Evolutionary conservation across 192 early-diverging fungal genomes (phyloP), one percentile per base, ranked within the genome.

Genomic region (Coemansia sp.): DNA sequence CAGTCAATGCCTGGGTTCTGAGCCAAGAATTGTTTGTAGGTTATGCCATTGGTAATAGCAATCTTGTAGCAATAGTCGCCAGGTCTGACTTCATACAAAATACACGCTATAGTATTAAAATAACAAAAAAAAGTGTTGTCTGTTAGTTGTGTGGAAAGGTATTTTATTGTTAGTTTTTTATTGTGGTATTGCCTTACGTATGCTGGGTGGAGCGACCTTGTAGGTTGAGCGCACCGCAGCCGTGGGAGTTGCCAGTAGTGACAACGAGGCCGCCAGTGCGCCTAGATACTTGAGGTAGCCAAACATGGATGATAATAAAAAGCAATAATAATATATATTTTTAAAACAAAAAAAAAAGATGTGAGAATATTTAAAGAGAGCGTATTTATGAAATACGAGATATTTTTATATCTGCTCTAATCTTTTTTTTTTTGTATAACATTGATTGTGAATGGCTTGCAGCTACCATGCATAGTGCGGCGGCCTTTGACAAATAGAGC

Each of bases 51-150:
- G 55, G 24, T 24, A 0, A 9, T 22, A 4, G 80, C 80, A 27
- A 82, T 82, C 62, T 77, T 82, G 75, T 82, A 82, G 72, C 80
- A 82, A 57, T 82, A 82, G 69, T 82, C 80, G 39, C 80, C 80
- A 2, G 55, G 68, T 27, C 39, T 70, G 20, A 82, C 75, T 44
- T 82, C 80, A 40, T 82, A 82, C 74, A 82, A 65, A 36, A 82
- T 72, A 22, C 79, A 80, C 6, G 61, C 73, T 75, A 75, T 16
- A 66, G 1, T 15, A 5, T n/a, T 2, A 31, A 34, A 15, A 60
- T 4, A 9, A n/a, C 6, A 13, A 66, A 43, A 34, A 22, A 9
- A 13, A 64, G 22, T 22, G 15, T 27, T 38, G 36, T n/a, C n/a
- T 41, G 50, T 41, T 64, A 36, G 53, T 50, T 36, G 15, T 13